These are phyloP conservation scores for Eustoma russellianum DNA, from an alignment of 257 asterid genomes.

Conservation along the genomic window DNA sequence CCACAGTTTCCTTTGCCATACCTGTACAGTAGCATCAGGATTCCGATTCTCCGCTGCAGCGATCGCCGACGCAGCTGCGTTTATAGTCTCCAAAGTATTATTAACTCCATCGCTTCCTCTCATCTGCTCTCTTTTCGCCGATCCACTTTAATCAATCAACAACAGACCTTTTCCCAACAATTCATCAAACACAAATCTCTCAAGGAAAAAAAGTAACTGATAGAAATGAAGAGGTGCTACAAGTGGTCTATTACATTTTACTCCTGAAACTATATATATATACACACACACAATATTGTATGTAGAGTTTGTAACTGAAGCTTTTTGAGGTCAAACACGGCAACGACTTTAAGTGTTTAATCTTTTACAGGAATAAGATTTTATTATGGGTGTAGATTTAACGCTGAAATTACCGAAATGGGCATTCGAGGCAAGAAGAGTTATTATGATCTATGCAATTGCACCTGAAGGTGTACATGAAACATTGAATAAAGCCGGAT, in stretches of 20 bases:
- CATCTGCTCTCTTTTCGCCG: conserved; percentile 10
- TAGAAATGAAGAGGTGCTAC: conserved; percentile 7
- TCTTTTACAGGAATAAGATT: conserved; percentile 20
- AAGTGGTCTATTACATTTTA: background rate
- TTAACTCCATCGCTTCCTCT: conserved; percentile 22
- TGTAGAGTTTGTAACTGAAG: conserved; percentile 19
- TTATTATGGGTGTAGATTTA: background rate
- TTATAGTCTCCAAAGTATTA: conserved; percentile 60
- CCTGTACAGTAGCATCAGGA: conserved; percentile 55
- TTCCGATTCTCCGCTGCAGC: conserved; percentile 58
- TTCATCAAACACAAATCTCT: background rate
- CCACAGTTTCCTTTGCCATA: conserved; percentile 6
- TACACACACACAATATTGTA: conserved; percentile 2
- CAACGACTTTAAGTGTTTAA: conserved; percentile 40
- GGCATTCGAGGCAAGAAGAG: background rate
- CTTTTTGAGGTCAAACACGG: conserved; percentile 73
- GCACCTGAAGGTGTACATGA: conserved; percentile 15
- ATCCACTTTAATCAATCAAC: background rate
- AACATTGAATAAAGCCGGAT: conserved; percentile 3
- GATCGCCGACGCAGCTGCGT: conserved; percentile 94
- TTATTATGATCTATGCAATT: background rate
- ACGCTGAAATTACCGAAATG: conserved; percentile 12
- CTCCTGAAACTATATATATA: background rate
- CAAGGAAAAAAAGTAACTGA: background rate
- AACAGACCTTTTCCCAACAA: background rate